Base-by-base conservation (phyloP, 768 basidiomycete species). In the Solioccasus polychromus region DNA sequence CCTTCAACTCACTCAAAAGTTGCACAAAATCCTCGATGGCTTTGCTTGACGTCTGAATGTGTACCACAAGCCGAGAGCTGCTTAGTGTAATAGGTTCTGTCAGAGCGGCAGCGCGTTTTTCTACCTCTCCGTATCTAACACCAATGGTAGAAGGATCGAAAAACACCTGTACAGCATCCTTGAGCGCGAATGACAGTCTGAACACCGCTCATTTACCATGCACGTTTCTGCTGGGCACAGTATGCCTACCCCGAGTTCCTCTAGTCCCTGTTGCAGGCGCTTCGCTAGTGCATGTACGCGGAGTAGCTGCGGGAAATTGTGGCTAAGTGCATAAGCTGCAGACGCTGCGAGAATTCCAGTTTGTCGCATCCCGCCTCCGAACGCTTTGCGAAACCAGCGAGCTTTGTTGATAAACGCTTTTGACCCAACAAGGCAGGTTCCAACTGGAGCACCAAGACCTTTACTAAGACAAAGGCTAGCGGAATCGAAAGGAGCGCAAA, bases 281-380 rank as follows among this genome's bases (percentile, higher is more conserved):
- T 71, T 77, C 0, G 93, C 70, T n/a, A 94, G 78, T 1, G 68
- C 70, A 59, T 98, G 94, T 2, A 93, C 92, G 5, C 66, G 72
- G 7, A 76, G 71, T 30, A 98, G 71, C 51, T 80, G 75, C 0
- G 86, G 77, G 62, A 96, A 90, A 64, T 94, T 86, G 68, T 92
- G 67, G 8, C 83, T 83, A 37, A 97, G 72, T 11, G 92, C 90
- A 59, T 89, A 93, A 15, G 91, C 88, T 9, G 88, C 91, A 8
- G 80, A 80, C 5, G 83, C 92, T 8, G 90, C 82, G 35, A 97
- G 75, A 36, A 86, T 70, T 42, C 95, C 94, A 15, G 83, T 92
- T 68, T 99, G 95, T 26, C 96, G 79, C 83, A 97, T 92, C 29
- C 92, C 92, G 30, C 92, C 94, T 39, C 95, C 96, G 53, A 97